Base-by-base conservation (phyloP, 257 asterid genomes). In the Solanum habrochaites region DNA sequence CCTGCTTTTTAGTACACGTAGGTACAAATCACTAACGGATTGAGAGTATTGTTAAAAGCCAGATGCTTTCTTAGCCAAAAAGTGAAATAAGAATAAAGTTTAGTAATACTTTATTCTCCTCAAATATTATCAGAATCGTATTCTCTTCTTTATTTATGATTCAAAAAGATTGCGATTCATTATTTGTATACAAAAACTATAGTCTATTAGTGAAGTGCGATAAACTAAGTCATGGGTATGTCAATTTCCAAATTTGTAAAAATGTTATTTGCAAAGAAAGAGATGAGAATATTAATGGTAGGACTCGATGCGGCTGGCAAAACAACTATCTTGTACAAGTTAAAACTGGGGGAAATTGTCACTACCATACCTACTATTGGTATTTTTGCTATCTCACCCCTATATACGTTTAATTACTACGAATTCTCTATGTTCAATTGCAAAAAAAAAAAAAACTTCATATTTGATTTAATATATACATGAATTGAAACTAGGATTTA, bases 241-340 rank as follows among this genome's bases (percentile, higher is more conserved):
- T 88, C 92, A 7, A 58, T 92, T 83, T 91, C 94, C 6, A 66
- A 90, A 85, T 32, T 89, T 39, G 82, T 89, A 64, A 91, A 89
- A 81, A 85, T 80, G 91, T 86, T 91, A 11, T 91, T 90, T 77
- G 90, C 89, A 5, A 88, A 90, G 87, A 90, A 87, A 75, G 93
- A 92, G 43, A 92, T 92, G 92, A 91, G 93, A 89, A 92, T 92
- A 81, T 86, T 91, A 37, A 91, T 92, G 94, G 93, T 91, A 11
- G 94, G 94, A 56, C 93, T 92, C 25, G 92, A 92, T 82, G 91
- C 92, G 3, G 89, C 94, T 8, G 94, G 93, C 49, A 92, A 92
- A 85, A 91, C 93, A 20, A 92, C 93, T 7, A 91, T 91, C 18
- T 87, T 91, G 14, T 90, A 91, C 92, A 91, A 92, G 90, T 87